These are phyloP conservation scores for Skeletonema marinoi DNA, from an alignment of 108 stramenopile species.

Conservation along the genomic window DNA sequence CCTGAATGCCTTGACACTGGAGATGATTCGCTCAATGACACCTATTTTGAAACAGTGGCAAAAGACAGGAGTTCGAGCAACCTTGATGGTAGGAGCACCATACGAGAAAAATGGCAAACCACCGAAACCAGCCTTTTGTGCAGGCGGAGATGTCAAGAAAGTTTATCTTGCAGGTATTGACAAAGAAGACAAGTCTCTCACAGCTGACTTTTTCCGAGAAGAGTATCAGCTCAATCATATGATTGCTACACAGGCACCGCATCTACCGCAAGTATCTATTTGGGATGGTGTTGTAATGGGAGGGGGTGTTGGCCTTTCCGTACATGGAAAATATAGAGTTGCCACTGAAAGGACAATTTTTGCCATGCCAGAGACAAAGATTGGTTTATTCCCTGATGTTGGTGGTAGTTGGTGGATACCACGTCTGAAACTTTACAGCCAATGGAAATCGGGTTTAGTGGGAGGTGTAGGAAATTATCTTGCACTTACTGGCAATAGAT, in stretches of 20 bases:
- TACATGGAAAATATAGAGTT: constrained; percentile 92
- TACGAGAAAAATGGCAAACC: constrained; percentile 51
- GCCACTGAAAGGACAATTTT: constrained; percentile 93
- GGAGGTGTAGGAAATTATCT: constrained; percentile 87
- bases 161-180: constrained; percentile 57
- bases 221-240: constrained; percentile 90
- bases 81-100: constrained; percentile 61
- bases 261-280: constrained; percentile 77
- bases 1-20: constrained; percentile 60
- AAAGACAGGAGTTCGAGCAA: constrained; percentile 31
- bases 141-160: constrained; percentile 92
- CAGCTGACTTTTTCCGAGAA: constrained; percentile 81
- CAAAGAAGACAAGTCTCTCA: constrained; percentile 17
- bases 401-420: constrained; percentile 93
- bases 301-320: constrained; percentile 94
- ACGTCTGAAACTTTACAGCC: constrained; percentile 55
- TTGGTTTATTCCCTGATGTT: constrained; percentile 98
- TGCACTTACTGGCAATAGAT: constrained; percentile 90
- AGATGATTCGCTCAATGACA: constrained; percentile 61
- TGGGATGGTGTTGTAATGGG: constrained; percentile 99
- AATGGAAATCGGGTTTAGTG: constrained; percentile 14
- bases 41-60: constrained; percentile 66
- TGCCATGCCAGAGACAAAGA: constrained; percentile 98
- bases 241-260: constrained; percentile 52
- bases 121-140: constrained; percentile 81